Percentiles rank a stretch among this genome's conserved stretches.
These are phyloP conservation scores for Cornus controversa DNA, from an alignment of 148 eudicot species.

Conservation along the genomic window DNA sequence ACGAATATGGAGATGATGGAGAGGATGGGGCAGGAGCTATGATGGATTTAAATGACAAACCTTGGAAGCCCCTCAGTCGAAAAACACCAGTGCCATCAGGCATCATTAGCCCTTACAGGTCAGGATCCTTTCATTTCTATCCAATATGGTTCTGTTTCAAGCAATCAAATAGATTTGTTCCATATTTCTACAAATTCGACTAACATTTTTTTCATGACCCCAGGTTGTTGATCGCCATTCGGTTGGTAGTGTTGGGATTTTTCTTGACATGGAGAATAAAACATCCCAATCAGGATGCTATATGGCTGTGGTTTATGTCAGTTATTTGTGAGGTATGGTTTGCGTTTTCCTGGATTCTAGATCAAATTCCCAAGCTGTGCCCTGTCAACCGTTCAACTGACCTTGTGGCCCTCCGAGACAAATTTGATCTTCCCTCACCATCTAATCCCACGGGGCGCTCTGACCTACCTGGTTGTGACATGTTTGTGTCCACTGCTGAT, in stretches of 20 bases:
- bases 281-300: conserved; percentile 44
- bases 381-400: conserved; percentile 45
- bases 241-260: conserved; percentile 29
- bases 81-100: conserved; percentile 47
- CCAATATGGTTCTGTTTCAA: too few species aligned
- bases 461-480: conserved; percentile 41
- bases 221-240: conserved; percentile 24
- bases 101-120: conserved; percentile 87
- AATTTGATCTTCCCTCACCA: conserved; percentile 39
- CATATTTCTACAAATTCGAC: too few species aligned
- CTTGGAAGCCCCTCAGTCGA: conserved; percentile 76
- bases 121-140: not conserved
- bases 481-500: conserved; percentile 51
- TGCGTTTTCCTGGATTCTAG: conserved; percentile 50
- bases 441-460: conserved; percentile 49
- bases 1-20: conserved; percentile 54
- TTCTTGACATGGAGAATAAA: conserved; percentile 38
- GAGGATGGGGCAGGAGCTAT: conserved; percentile 31
- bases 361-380: conserved; percentile 41
- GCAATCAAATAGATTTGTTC: too few species aligned
- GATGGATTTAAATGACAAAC: conserved; percentile 55
- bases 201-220: too few species aligned
- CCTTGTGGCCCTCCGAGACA: conserved; percentile 33
- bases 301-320: conserved; percentile 54
- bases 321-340: conserved; percentile 49